Evolutionary conservation across 2,329 filamentous ascomycete genomes (phyloP).

Genomic region (Iodosphaeria phyllophila): DNA sequence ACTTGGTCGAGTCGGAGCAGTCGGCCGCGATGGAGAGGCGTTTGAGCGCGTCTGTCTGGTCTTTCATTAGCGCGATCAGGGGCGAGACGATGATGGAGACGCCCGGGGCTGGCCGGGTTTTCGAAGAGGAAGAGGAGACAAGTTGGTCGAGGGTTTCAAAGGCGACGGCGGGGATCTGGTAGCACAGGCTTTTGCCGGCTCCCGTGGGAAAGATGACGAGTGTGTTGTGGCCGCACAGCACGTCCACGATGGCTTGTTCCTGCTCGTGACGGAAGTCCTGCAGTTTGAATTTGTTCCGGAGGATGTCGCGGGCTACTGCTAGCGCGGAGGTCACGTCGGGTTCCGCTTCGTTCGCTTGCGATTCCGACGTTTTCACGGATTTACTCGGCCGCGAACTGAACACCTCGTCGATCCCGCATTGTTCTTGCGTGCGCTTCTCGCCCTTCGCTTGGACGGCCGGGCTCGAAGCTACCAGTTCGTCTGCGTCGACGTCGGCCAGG

Average conservation of each 20-base stretch:
- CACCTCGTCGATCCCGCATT: constrained; percentile 2
- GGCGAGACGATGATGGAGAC: constrained; percentile 38
- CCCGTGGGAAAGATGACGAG: constrained; percentile 28
- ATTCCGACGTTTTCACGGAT: too few relatives aligned
- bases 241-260: constrained; percentile 18
- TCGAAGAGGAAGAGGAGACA: constrained; percentile 9
- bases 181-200: constrained; percentile 29
- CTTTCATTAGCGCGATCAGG: constrained; percentile 39
- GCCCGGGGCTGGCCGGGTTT: constrained; percentile 18
- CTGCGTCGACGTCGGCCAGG: constrained; percentile 10
- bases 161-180: constrained; percentile 27
- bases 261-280: constrained; percentile 24
- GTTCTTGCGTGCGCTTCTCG: background rate
- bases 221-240: constrained; percentile 19
- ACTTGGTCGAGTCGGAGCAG: constrained; percentile 35
- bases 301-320: constrained; percentile 10
- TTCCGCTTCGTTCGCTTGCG: too few relatives aligned
- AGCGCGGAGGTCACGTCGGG: too few relatives aligned
- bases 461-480: constrained; percentile 5
- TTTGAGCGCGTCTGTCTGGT: constrained; percentile 36
- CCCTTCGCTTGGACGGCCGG: too few relatives aligned
- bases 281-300: constrained; percentile 20
- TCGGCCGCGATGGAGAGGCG: constrained; percentile 30
- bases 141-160: constrained; percentile 24
- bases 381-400: too few relatives aligned